These are phyloP conservation scores for Mortierella sp. DNA, from an alignment of 371 early-diverging fungal species.

Conservation along the genomic window DNA sequence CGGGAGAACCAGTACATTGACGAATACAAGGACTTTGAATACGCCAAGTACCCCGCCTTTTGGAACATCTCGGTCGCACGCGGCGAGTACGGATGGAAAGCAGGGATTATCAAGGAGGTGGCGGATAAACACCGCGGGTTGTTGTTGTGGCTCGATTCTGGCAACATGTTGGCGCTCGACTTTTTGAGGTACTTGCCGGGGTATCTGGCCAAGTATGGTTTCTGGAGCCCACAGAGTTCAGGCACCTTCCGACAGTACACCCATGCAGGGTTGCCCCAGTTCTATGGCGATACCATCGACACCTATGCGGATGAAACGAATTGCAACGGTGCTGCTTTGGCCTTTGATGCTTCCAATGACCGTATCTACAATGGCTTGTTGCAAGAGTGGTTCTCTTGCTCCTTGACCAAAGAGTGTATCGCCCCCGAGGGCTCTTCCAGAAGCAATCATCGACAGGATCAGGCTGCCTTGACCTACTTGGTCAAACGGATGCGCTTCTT, in stretches of 20 bases:
- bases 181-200: slow-evolving; percentile 61
- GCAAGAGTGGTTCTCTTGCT: slow-evolving; percentile 68
- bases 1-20: slow-evolving; percentile 56
- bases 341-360: slow-evolving; percentile 64
- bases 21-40: slow-evolving; percentile 64
- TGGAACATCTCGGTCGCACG: slow-evolving; percentile 70
- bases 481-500: slow-evolving; percentile 43
- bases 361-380: slow-evolving; percentile 61
- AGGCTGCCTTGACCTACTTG: slow-evolving; percentile 68
- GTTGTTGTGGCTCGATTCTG: slow-evolving; percentile 72
- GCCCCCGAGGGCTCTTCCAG: slow-evolving; percentile 71
- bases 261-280: slow-evolving; percentile 69
- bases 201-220: slow-evolving; percentile 57
- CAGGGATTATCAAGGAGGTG: slow-evolving; percentile 71
- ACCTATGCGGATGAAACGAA: slow-evolving; percentile 60
- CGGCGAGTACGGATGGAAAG: slow-evolving; percentile 77
- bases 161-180: slow-evolving; percentile 63
- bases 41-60: slow-evolving; percentile 64
- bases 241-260: slow-evolving; percentile 65
- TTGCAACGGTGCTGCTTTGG: slow-evolving; percentile 73
- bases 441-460: slow-evolving; percentile 73
- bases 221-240: slow-evolving; percentile 68
- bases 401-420: slow-evolving; percentile 65
- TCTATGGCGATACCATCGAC: slow-evolving; percentile 56
- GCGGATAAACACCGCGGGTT: slow-evolving; percentile 60